phyloP scores from a whole-genome alignment of 257 asterid genomes.

The Anisodus acutangulus region DNA sequence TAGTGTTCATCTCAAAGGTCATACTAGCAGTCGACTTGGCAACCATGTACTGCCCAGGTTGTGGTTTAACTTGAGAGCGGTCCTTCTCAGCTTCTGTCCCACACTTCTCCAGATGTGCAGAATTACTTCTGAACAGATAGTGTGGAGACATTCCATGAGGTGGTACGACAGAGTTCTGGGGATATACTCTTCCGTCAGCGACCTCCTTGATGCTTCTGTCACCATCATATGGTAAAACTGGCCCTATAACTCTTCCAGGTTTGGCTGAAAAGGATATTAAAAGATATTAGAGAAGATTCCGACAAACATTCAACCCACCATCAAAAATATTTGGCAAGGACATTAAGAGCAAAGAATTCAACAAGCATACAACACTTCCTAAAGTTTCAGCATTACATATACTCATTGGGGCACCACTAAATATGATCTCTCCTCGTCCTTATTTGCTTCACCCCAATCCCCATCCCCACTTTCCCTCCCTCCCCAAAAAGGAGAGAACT shows the following conservation, averaged over 20 bases:
- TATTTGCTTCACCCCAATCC: background rate
- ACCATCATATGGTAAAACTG: constrained; percentile 56
- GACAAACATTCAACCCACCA: constrained; percentile 9
- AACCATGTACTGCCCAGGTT: constrained; percentile 37
- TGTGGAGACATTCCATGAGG: constrained; percentile 56
- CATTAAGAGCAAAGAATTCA: background rate
- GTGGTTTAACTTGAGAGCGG: constrained; percentile 48
- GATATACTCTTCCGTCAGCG: constrained; percentile 41
- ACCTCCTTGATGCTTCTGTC: constrained; percentile 28
- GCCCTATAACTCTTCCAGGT: constrained; percentile 63
- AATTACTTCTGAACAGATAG: constrained; percentile 42
- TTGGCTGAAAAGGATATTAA: constrained; percentile 48
- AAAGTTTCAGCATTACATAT: constrained; percentile 21
- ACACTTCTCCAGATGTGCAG: constrained; percentile 49
- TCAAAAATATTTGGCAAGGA: background rate
- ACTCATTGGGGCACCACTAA: background rate
- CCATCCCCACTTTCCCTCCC: background rate
- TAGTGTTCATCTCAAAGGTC: constrained; percentile 48
- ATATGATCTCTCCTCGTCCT: background rate
- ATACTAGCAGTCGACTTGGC: constrained; percentile 32
- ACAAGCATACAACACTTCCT: background rate
- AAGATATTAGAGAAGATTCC: constrained; percentile 13
- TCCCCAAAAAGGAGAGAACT: background rate
- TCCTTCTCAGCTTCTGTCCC: constrained; percentile 42
- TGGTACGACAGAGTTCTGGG: constrained; percentile 46